These are phyloP conservation scores for Filobasidium wieringae DNA, from an alignment of 768 basidiomycete species.

Conservation along the genomic window DNA sequence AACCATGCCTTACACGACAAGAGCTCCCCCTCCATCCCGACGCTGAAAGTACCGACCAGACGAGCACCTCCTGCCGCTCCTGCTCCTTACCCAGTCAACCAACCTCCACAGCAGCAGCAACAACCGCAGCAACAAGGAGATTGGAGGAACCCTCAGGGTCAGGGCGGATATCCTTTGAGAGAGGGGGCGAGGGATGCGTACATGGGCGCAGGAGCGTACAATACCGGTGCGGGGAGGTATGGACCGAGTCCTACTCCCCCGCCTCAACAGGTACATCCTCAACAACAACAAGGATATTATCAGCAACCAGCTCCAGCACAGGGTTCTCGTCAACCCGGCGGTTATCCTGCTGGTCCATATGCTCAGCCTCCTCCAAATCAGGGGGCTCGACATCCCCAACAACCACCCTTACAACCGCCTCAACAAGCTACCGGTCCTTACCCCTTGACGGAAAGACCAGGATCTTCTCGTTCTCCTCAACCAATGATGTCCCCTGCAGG, in stretches of 20 bases:
- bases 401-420: too few relatives aligned
- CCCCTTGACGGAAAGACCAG: too few relatives aligned
- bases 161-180: neutral
- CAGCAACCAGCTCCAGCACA: neutral
- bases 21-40: constrained; percentile 28
- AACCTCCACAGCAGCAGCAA: constrained; percentile 7
- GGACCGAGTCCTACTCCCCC: neutral
- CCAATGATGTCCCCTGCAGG: too few relatives aligned
- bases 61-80: constrained; percentile 17
- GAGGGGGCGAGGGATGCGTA: constrained; percentile 7
- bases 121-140: constrained; percentile 9
- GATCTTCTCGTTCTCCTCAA: too few relatives aligned
- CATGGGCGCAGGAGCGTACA: constrained; percentile 11
- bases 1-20: constrained; percentile 32
- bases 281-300: neutral
- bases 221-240: constrained; percentile 6
- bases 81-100: constrained; percentile 1
- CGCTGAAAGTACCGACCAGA: constrained; percentile 26
- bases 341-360: neutral
- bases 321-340: neutral
- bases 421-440: too few relatives aligned
- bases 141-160: neutral
- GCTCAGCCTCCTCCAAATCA: neutral
- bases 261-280: neutral
- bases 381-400: too few relatives aligned